A percentile compares a stretch with the other conserved stretches of the same genome.
phyloP scores from a whole-genome alignment of 345 rosid species.

The Populus pruinosa region DNA sequence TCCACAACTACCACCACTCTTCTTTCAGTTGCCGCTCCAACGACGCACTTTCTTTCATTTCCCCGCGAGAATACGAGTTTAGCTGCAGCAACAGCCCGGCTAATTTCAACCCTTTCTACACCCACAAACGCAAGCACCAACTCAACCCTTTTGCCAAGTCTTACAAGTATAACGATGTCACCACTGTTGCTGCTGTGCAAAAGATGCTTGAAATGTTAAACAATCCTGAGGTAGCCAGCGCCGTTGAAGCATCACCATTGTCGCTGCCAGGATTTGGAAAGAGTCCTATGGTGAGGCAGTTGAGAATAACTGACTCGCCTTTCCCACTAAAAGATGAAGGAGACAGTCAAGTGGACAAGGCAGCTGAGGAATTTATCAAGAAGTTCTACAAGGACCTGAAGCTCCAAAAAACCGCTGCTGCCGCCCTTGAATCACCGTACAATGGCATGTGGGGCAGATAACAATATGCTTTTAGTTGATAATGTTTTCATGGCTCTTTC shows the following conservation, averaged over 20 bases:
- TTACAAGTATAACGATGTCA: conserved; percentile 41
- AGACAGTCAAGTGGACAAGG: conserved; percentile 60
- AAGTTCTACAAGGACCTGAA: conserved; percentile 66
- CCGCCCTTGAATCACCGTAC: conserved; percentile 46
- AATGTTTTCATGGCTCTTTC: background rate
- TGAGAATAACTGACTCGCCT: conserved; percentile 79
- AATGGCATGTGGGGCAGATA: conserved; percentile 46
- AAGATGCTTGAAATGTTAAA: conserved; percentile 70
- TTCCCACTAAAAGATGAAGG: conserved; percentile 56
- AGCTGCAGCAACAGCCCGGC: conserved; percentile 95
- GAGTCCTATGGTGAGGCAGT: conserved; percentile 59
- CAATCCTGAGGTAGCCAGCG: conserved; percentile 26
- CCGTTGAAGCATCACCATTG: conserved; percentile 35
- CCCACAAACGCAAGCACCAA: conserved; percentile 39
- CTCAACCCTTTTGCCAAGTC: conserved; percentile 29
- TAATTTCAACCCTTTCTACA: conserved; percentile 20
- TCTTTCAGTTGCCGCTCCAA: conserved; percentile 65
- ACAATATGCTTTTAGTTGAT: background rate
- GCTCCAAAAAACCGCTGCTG: conserved; percentile 44
- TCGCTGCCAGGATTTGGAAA: conserved; percentile 54
- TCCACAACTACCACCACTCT: conserved; percentile 35
- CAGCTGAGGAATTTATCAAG: conserved; percentile 86
- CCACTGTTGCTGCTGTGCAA: conserved; percentile 52
- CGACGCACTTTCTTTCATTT: conserved; percentile 57
- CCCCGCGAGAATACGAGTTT: conserved; percentile 79